phyloP scores from a whole-genome alignment of 768 basidiomycete species.

The Kwoniella dendrophila region DNA sequence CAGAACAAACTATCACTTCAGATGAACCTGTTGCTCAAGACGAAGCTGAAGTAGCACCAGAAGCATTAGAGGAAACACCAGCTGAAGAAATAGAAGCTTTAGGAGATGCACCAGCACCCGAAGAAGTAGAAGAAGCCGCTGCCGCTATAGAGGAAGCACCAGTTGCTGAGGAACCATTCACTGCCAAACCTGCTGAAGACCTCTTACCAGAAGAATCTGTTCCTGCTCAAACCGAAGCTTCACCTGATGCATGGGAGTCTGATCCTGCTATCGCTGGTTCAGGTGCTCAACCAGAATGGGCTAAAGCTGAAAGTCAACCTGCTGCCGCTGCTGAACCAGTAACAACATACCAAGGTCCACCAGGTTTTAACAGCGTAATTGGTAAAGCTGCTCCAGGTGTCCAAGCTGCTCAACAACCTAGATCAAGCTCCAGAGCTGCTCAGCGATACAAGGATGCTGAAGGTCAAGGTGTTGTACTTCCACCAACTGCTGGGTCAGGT shows the following conservation, averaged over 20 bases:
- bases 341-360: slow-evolving; percentile 55
- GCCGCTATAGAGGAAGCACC: slow-evolving; percentile 20
- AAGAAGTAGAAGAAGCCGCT: slow-evolving; percentile 39
- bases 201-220: slow-evolving; percentile 25
- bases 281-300: slow-evolving; percentile 46
- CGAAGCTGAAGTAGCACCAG: slow-evolving; percentile 26
- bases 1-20: slow-evolving; percentile 35
- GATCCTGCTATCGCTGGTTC: slow-evolving; percentile 49
- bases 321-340: slow-evolving; percentile 44
- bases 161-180: slow-evolving; percentile 26
- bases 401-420: slow-evolving; percentile 36
- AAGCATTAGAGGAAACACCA: slow-evolving; percentile 21
- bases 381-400: slow-evolving; percentile 34
- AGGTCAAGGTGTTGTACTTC: slow-evolving; percentile 56
- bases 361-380: slow-evolving; percentile 53
- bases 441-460: slow-evolving; percentile 52
- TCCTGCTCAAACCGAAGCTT: slow-evolving; percentile 16
- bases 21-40: slow-evolving; percentile 39
- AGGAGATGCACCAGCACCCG: slow-evolving; percentile 39
- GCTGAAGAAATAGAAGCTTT: slow-evolving; percentile 33
- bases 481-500: slow-evolving; percentile 37
- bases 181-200: slow-evolving; percentile 17
- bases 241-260: slow-evolving; percentile 29
- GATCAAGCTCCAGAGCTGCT: slow-evolving; percentile 51
- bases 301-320: slow-evolving; percentile 31